Evolutionary conservation across 139 green algal genomes (phyloP), one percentile per base, ranked within the genome.

Genomic region (Pseudopediastrum boryanum): DNA sequence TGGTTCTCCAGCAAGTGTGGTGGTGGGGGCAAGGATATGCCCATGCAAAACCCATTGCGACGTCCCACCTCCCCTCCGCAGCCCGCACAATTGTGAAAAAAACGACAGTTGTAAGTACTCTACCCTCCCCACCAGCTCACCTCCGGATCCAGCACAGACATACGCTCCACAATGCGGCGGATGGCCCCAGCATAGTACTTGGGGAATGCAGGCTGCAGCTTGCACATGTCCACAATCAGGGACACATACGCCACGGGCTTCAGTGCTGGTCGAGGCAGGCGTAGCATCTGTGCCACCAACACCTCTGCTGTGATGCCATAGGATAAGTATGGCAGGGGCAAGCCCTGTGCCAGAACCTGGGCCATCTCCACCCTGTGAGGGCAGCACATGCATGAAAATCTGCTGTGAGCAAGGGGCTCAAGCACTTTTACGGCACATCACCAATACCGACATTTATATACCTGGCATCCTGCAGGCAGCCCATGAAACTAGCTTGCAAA

Each of bases 201-300:
- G 65, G 58, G 44, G 50, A 67, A 61, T 12, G 43, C 43, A 7
- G 54, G 75, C 52, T 65, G 16, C 83, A 90, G 75, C 87, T 93
- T 91, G 77, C 92, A 96, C n/a, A 96, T 79, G 80, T 96, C 91
- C 23, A 94, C 88, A 56, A 98, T 93, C 48, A 98, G 67, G 4
- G 93, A 84, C 42, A 69, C 77, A 87, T 98, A 98, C 39, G 92
- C 93, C 9, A 98, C 62, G 48, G 89, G 86, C n/a, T 86, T 87
- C 67, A 95, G 89, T 10, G 71, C 67, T 0, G 94, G 83, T 23
- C 41, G 33, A 9, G 95, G 93, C 69, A 97, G 77, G 4, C 85
- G 67, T 83, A 98, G 86, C 89, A 98, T 85, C 85, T 97, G 91
- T 6, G 87, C 83, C 71, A 98, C 96, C 31, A 98, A 83, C 36